Conservation (phyloP, 2,329 filamentous ascomycete species). For the Diaporthe longicolla region DNA sequence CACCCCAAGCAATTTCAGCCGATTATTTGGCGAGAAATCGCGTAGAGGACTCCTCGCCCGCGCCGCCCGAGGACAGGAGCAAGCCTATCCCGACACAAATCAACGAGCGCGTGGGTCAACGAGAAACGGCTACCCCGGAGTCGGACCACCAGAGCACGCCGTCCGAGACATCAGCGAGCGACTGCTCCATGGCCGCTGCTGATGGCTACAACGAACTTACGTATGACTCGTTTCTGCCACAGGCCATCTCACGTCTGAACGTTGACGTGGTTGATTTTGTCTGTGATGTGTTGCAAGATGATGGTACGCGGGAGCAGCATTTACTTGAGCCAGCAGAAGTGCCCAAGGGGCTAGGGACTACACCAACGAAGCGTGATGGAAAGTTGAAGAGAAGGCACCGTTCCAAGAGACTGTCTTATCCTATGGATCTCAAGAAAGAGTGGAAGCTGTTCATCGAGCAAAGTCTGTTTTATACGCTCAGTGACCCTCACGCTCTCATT, state of each 20-base stretch:
- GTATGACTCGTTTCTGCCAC: constrained; percentile 63
- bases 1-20: constrained; percentile 52
- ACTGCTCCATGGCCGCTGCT: constrained; percentile 34
- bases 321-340: constrained; percentile 59
- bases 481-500: constrained; percentile 68
- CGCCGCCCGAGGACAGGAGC: constrained; percentile 40
- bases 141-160: constrained; percentile 39
- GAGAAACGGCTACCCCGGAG: constrained; percentile 35
- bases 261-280: constrained; percentile 71
- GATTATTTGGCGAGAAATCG: constrained; percentile 50
- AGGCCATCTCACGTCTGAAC: constrained; percentile 68
- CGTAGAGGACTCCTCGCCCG: constrained; percentile 31
- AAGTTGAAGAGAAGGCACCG: constrained; percentile 53
- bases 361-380: constrained; percentile 48
- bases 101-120: constrained; percentile 6
- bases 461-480: constrained; percentile 74
- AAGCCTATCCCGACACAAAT: constrained; percentile 38
- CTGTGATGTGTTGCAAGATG: constrained; percentile 71
- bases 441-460: constrained; percentile 76
- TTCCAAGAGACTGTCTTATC: constrained; percentile 45
- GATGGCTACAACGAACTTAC: constrained; percentile 46
- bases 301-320: constrained; percentile 66
- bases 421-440: constrained; percentile 56
- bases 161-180: constrained; percentile 42
- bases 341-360: constrained; percentile 48